Base-by-base conservation (phyloP, 352 stramenopile species). In the Phytophthora sp. region DNA sequence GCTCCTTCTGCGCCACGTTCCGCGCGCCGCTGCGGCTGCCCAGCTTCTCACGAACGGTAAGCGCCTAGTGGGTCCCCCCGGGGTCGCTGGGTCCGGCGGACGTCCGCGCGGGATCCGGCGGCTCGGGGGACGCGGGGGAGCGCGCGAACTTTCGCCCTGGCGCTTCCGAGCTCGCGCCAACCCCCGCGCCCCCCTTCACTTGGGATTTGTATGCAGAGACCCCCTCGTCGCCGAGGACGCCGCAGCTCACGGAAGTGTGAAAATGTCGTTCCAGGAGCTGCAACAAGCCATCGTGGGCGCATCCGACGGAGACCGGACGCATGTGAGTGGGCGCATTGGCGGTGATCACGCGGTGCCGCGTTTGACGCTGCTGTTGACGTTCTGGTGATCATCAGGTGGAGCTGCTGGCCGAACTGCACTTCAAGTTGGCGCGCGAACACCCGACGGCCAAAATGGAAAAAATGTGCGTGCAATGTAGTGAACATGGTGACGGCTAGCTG, bases 391-490 rank as follows among this genome's bases (percentile, higher is more conserved):
- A 12, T 24, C 57, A 94, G 85, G 46, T 88, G 52, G 70, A 84
- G 62, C 62, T 94, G 26, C 59, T 94, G 46, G 85, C 85, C 11
- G 85, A 94, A 72, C 37, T 94, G 37, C 85, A 94, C 62, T 94
- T 84, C 61, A 92, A 92, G 72, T 70, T 94, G 38, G 73, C 81
- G 15, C 77, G 85, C 15, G 85, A 94, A 54, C 83, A 92, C 44
- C 76, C 67, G 24, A 78, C 76, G 53, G 72, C 86, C 21, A 94
- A 94, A 72, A 72, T 91, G 67, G 83, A 92, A 45, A 84, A 82
- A 76, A 92, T 94, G 85, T 92, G 49, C 32, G 80, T 82, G 28
- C 11, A 32, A 11, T 8, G 20, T 44, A 44, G 1, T 42, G 26
- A 38, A 31, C 42, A 21, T 43, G 59, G 41, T 24, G 28, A 67